Base-by-base conservation (phyloP, 176 grass and related monocot species). In the Echinochloa phyllopogon region DNA sequence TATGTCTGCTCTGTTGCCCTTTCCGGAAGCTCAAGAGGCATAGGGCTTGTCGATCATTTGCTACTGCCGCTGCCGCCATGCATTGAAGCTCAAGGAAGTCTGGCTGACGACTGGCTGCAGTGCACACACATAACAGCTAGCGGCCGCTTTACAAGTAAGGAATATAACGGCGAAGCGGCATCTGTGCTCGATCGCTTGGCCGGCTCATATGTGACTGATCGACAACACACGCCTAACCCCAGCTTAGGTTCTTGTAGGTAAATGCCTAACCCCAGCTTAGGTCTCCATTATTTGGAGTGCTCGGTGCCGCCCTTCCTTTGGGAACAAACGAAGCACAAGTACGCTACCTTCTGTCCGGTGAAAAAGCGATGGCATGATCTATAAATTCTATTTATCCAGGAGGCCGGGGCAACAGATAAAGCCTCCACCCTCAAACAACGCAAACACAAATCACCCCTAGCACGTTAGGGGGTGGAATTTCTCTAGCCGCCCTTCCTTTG, bases 1-100 rank as follows among this genome's bases (percentile, higher is more conserved):
- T 49, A 29, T 29, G 1, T 27, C 8, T 41, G 43, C 6, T 79
- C 38, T 1, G 49, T 3, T 42, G 50, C 42, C 61, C 60, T 75
- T 75, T 58, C 29, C 68, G 66, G 15, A 1, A 5, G n/a, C 33
- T n/a, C 53, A 70, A 63, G 86, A 76, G 86, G 52, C 79, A 42
- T 10, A 40, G 8, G 20, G 21, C 13, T 15, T 37, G 16, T 48
- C n/a, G n/a, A n/a, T n/a, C 14, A 29, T 49, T 10, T 44, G 47
- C 58, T 37, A 3, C 5, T 9, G 59, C 77, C 29, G 45, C 67
- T 33, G 29, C 29, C 29, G 29, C 37, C 10, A 24, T 65, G 25
- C 21, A 21, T 6, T 20, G 13, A 40, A 47, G 51, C 2, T 4
- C 25, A 29, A 2, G 4, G 13, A 12, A 63, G 25, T 63, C n/a